phyloP scores from a whole-genome alignment of 2,329 filamentous ascomycete genomes.

The Penicillium capsulatum region DNA sequence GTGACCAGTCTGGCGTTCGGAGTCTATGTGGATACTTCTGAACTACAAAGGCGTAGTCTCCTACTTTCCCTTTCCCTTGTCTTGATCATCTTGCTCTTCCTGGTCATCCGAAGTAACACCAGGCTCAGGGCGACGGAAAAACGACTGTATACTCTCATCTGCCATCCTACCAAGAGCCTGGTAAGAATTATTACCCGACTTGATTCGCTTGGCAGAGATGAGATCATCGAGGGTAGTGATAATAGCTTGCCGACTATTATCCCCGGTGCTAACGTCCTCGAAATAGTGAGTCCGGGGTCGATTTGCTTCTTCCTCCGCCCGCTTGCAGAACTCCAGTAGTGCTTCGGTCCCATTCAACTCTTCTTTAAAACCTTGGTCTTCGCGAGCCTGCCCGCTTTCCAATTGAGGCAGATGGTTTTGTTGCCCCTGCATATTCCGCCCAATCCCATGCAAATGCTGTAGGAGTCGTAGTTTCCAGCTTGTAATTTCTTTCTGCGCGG shows the following conservation, averaged over 20 bases:
- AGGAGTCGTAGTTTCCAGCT: constrained; percentile 4
- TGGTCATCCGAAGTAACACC: background rate
- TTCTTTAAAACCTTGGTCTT: constrained; percentile 2
- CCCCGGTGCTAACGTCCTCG: constrained; percentile 24
- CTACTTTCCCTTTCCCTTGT: background rate
- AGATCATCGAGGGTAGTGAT: constrained; percentile 30
- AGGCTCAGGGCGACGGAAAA: constrained; percentile 1
- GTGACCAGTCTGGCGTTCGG: too few species aligned
- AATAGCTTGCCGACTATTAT: constrained; percentile 27
- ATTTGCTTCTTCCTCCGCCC: constrained; percentile 6
- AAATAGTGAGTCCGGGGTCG: constrained; percentile 12
- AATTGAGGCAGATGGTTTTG: background rate
- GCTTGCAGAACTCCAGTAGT: constrained; percentile 5
- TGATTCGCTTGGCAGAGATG: constrained; percentile 29
- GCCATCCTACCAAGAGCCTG: constrained; percentile 29
- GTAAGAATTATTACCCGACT: constrained; percentile 32
- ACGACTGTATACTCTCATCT: constrained; percentile 14
- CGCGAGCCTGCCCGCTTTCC: background rate
- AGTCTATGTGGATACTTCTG: too few species aligned
- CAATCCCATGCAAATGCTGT: constrained; percentile 1
- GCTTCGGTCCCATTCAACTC: constrained; percentile 4
- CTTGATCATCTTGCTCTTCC: background rate
- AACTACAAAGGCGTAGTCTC: too few species aligned
- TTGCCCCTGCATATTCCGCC: constrained; percentile 1
- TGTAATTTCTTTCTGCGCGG: constrained; percentile 1